phyloP scores from a whole-genome alignment of 2,329 filamentous ascomycete genomes.

The Monilinia aucupariae region DNA sequence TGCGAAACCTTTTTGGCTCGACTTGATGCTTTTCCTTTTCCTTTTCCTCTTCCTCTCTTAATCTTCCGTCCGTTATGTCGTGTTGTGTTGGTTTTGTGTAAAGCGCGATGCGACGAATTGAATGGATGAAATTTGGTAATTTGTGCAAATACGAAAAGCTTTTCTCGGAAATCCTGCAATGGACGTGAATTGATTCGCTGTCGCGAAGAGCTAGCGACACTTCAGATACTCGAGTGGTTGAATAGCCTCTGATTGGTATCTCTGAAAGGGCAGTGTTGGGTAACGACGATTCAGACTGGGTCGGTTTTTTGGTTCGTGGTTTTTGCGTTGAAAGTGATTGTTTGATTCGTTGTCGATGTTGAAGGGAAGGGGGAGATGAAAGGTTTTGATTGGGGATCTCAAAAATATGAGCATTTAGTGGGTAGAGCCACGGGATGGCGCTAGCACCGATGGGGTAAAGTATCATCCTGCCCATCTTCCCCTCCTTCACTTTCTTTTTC shows the following conservation, averaged over 20 bases:
- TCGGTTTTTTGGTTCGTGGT: not conserved
- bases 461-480: too few species aligned
- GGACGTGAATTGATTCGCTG: not conserved
- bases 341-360: conserved; percentile 16
- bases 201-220: not conserved
- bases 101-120: not conserved
- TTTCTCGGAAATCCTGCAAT: not conserved
- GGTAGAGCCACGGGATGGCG: not conserved
- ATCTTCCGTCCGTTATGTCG: not conserved
- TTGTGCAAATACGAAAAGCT: not conserved
- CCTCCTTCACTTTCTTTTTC: too few species aligned
- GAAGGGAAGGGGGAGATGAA: conserved; percentile 12
- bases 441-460: not conserved
- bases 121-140: not conserved
- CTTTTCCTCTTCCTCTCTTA: not conserved
- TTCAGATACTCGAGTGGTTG: not conserved
- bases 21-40: not conserved
- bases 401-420: conserved; percentile 15
- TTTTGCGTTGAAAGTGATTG: conserved; percentile 10
- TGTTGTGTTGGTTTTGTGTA: not conserved
- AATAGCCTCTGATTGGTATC: not conserved
- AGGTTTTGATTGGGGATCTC: conserved; percentile 16
- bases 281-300: conserved; percentile 7
- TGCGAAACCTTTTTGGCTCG: conserved; percentile 9
- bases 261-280: not conserved